Evolutionary conservation across 768 basidiomycete species (phyloP), one percentile per base, ranked within the genome.

Genomic region (Tylopilus cervinicoccineus): DNA sequence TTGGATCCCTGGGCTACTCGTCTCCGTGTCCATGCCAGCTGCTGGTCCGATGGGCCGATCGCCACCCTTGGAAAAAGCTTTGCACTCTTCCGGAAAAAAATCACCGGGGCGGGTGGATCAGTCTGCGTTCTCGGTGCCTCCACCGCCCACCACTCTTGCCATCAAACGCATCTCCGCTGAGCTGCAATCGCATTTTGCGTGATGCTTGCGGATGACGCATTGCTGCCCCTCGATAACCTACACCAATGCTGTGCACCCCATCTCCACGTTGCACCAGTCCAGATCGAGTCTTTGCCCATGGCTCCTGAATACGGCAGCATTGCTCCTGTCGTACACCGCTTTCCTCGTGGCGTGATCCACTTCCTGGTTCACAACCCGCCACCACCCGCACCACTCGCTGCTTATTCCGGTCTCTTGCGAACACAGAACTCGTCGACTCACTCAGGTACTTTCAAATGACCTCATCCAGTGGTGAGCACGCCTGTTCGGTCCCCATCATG

Each of bases 241-340:
- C 17, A 2, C n/a, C 6, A 34, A 55, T 62, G 52, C 56, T 61
- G 56, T 62, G 23, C 47, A n/a, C 20, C 26, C 51, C 50, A 44
- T 20, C 31, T 50, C 47, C 56, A 57, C 56, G 51, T 40, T 49
- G 45, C 24, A 43, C 26, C 17, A 29, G 47, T 36, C 50, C 51
- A 48, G 37, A 60, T 40, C 43, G 26, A 47, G 43, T 50, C 41
- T 20, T 8, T 40, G 27, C 11, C 31, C 47, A 40, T 38, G 28
- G 48, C 27, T 28, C 43, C 23, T 40, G 32, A 11, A 4, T 9
- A 3, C 47, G 29, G 44, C 47, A 36, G n/a, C n/a, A n/a, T n/a
- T 48, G 57, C 28, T 19, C 23, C 29, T 34, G 14, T 23, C 36
- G 13, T 12, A 22, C 52, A 47, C 39, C 23, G 40, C 57, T 34